Base-by-base conservation (phyloP, 345 rosid genomes). In the Moringa oleifera region DNA sequence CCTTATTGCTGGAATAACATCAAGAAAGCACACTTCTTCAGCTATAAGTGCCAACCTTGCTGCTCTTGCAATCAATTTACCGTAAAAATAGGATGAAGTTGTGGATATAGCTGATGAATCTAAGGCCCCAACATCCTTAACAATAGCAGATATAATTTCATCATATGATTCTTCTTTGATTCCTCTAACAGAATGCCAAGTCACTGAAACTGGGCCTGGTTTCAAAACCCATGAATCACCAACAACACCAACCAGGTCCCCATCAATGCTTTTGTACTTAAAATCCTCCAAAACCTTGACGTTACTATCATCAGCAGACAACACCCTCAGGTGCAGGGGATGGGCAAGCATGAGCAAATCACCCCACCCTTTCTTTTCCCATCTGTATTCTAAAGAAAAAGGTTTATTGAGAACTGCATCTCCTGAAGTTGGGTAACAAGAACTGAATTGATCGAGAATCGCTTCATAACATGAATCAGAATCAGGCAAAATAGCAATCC, bases 41-140 rank as follows among this genome's bases (percentile, higher is more conserved):
- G 99, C 96, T 51, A 94, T 88, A 64, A 94, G 69, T 68, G 89
- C 97, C 68, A 94, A 67, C 68, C 97, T 85, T 22, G 99, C 97
- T 0, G 89, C 99, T 69, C 97, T 80, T 0, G 96, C 97, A 47
- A 88, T 70, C 78, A 86, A 58, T 51, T 94, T 94, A 18, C 91
- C 97, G 63, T 85, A 88, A 68, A 82, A 86, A 20, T 94, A 94
- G 0, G 97, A 90, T 0, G 96, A 86, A 0, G 62, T 69, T 4
- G 92, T 85, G 5, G 77, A 66, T 47, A 73, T 67, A 53, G 80
- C 63, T 10, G 80, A 75, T 8, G 96, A 67, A 70, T 76, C 46
- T 23, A 94, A 76, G 8, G 75, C 84, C 61, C 69, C 71, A 21
- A 86, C 97, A 70, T 94, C 96, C 64, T 80, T 83, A 16, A n/a